phyloP scores from a whole-genome alignment of 2,329 filamentous ascomycete species.

The Alternaria burnsii region DNA sequence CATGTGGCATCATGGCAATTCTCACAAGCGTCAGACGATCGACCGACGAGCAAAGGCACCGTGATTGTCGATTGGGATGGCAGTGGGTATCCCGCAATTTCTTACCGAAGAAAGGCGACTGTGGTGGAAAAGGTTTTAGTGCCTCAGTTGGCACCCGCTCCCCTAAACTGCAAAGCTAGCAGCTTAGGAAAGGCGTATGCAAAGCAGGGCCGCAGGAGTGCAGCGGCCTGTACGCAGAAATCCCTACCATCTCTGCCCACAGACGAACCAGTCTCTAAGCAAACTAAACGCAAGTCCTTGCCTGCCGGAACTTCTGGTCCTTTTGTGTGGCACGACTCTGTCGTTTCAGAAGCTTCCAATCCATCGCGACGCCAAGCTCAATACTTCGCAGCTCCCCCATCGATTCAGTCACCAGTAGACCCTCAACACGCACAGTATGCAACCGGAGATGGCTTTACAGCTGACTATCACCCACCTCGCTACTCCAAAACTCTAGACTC shows the following conservation, averaged over 20 bases:
- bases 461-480: background rate
- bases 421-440: background rate
- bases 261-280: background rate
- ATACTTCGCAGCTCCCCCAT: background rate
- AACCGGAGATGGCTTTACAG: background rate
- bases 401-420: background rate
- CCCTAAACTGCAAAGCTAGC: background rate
- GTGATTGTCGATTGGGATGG: conserved; percentile 36
- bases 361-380: background rate
- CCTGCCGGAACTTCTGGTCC: background rate
- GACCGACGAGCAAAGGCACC: conserved; percentile 18
- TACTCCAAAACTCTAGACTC: background rate
- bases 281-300: background rate
- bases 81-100: background rate
- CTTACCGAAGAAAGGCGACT: conserved; percentile 1
- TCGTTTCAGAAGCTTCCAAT: background rate
- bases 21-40: conserved; percentile 1
- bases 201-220: background rate
- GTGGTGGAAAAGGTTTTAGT: background rate
- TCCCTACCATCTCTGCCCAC: background rate
- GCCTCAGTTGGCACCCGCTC: background rate
- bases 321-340: background rate
- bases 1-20: conserved; percentile 25
- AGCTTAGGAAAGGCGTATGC: background rate
- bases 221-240: background rate